Base-by-base conservation (phyloP, 257 asterid species). In the Cynanchum wilfordii region DNA sequence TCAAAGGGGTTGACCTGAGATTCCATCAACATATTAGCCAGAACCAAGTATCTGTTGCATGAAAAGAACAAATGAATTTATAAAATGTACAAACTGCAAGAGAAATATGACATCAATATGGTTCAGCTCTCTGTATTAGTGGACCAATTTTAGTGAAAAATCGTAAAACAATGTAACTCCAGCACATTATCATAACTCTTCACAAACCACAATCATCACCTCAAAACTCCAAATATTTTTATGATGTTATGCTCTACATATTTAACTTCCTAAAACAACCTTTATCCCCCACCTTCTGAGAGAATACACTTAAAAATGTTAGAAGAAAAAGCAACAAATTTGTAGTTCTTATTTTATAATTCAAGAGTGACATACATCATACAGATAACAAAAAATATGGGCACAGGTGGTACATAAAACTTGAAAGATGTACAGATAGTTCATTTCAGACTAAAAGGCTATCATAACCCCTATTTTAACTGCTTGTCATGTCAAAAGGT, bases 11-110 rank as follows among this genome's bases (percentile, higher is more conserved):
- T 95, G 81, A 95, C 99, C 83, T 88, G 89, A 74, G 99, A 95
- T 81, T 90, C 93, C 99, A 95, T 95, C 80, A 95, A 90, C 99
- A 95, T 95, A 78, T 95, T 95, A 72, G 98, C 99, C 76, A 95
- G 87, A 77, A 95, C 99, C 88, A 95, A 87, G 80, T 95, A 95
- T 80, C 99, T 95, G 91, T 27, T 51, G 60, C 70, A 58, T 25
- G 51, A 76, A 38, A 44, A 70, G 22, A n/a, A 76, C 13, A 38
- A 38, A 68, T 25, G 60, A 60, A 10, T 47, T 44, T 40, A 22
- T 25, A 12, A n/a, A 22, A 19, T 40, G 45, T 40, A 40, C 33
- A 62, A 63, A 29, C 68, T 33, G n/a, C 11, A 16, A 16, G 10
- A 20, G 49, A 19, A 1, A 36, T 16, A 30, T 33, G 15, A 36